A percentile compares a stretch with the other conserved stretches of the same genome.
Evolutionary conservation across 163 green algal species (phyloP).

Genomic region (Coccomyxa subellipsoidea): DNA sequence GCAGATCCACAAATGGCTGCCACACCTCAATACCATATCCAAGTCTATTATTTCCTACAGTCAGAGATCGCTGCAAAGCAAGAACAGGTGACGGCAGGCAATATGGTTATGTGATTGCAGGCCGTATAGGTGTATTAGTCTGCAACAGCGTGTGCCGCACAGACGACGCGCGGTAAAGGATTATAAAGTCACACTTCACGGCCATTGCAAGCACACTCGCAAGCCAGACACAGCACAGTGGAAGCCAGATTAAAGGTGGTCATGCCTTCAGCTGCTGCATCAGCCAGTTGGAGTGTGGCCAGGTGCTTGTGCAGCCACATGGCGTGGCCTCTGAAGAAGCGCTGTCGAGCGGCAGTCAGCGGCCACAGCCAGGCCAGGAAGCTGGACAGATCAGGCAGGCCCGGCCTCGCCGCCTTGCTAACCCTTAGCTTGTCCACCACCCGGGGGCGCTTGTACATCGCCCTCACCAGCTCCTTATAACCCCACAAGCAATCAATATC

Average conservation of each 20-base stretch:
- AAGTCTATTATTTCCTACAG: too few relatives aligned
- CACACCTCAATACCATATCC: too few relatives aligned
- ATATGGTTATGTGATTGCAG: too few relatives aligned
- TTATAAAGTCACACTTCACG: too few relatives aligned
- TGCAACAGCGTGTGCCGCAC: too few relatives aligned
- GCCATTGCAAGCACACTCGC: neutral
- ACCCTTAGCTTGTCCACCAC: neutral
- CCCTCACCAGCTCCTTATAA: neutral
- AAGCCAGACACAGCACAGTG: neutral
- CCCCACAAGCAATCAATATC: too few relatives aligned
- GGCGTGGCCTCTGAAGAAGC: neutral
- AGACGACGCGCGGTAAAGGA: too few relatives aligned
- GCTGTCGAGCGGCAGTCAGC: neutral
- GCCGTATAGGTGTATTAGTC: too few relatives aligned
- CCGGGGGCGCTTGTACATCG: neutral
- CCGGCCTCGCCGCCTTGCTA: neutral
- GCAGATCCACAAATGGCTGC: too few relatives aligned
- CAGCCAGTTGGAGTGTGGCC: constrained; percentile 4
- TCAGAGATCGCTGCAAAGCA: too few relatives aligned
- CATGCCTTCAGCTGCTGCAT: neutral
- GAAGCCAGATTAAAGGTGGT: neutral
- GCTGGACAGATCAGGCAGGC: neutral
- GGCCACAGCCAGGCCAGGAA: constrained; percentile 10
- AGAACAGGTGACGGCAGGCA: too few relatives aligned
- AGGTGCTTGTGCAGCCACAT: constrained; percentile 11